phyloP scores from a whole-genome alignment of 306 rosid genomes.

The Cicer judaicum region DNA sequence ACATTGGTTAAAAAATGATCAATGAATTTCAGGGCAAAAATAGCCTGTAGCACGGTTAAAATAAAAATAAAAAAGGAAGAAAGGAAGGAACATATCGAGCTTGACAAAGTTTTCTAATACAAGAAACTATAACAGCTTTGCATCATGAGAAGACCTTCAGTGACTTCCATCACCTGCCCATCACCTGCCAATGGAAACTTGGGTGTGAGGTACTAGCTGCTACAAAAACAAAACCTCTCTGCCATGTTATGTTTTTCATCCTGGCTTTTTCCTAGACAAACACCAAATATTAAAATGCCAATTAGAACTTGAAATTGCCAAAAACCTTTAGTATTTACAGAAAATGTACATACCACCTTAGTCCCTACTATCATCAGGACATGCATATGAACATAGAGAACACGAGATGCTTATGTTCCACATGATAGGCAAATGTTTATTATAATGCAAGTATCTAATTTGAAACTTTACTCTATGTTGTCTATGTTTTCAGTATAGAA shows the following conservation, averaged over 20 bases:
- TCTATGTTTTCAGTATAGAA: slow-evolving; percentile 29
- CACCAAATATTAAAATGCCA: slow-evolving; percentile 40
- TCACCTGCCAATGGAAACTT: slow-evolving; percentile 38
- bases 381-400: slow-evolving; percentile 5
- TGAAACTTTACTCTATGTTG: slow-evolving; percentile 26
- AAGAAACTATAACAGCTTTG: slow-evolving; percentile 36
- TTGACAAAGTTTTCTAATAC: slow-evolving; percentile 38
- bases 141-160: slow-evolving; percentile 46
- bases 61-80: slow-evolving; percentile 25
- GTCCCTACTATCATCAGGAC: slow-evolving; percentile 20
- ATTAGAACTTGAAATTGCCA: slow-evolving; percentile 40
- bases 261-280: slow-evolving; percentile 30
- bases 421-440: slow-evolving; percentile 8
- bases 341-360: slow-evolving; percentile 1
- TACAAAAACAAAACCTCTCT: slow-evolving; percentile 28
- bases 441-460: slow-evolving; percentile 9
- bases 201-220: slow-evolving; percentile 39
- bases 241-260: slow-evolving; percentile 34
- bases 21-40: slow-evolving; percentile 31
- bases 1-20: slow-evolving; percentile 36
- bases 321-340: background rate
- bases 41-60: slow-evolving; percentile 25
- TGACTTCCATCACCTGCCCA: slow-evolving; percentile 43
- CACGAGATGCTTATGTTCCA: slow-evolving; percentile 3
- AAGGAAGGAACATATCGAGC: slow-evolving; percentile 34